Conservation (phyloP, 139 green algal species). For the Chlamydomonas urium region DNA sequence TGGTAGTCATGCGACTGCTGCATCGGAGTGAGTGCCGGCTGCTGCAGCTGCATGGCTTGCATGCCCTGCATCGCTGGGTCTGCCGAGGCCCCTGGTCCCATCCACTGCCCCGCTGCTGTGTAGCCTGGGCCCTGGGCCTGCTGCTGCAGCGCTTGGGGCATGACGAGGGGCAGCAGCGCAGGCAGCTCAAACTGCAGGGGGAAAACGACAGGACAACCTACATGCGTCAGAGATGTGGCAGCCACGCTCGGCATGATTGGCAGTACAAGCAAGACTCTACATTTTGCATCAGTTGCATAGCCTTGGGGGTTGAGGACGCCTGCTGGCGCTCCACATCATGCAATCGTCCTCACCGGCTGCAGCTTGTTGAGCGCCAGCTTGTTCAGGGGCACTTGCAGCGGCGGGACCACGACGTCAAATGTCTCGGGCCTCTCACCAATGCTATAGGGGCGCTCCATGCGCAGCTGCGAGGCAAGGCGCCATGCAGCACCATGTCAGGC, state of each 20-base stretch:
- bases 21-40: no score
- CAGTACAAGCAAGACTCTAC: no score
- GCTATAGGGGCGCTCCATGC: not conserved
- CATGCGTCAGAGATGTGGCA: no score
- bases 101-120: no score
- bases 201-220: no score
- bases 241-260: no score
- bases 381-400: not conserved
- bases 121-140: no score
- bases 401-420: constrained; percentile 1
- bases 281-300: no score
- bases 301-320: no score
- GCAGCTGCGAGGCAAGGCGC: not conserved
- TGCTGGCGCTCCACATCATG: not conserved
- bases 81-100: no score
- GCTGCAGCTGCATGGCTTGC: no score
- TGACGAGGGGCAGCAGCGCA: not conserved
- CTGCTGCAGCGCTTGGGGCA: not conserved
- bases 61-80: not conserved
- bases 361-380: not conserved
- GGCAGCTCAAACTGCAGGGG: not conserved
- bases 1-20: no score
- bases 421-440: not conserved
- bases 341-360: not conserved
- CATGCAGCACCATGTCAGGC: not conserved